Conservation (phyloP, 2,329 filamentous ascomycete genomes). For the Aspergillus pseudotamarii region DNA sequence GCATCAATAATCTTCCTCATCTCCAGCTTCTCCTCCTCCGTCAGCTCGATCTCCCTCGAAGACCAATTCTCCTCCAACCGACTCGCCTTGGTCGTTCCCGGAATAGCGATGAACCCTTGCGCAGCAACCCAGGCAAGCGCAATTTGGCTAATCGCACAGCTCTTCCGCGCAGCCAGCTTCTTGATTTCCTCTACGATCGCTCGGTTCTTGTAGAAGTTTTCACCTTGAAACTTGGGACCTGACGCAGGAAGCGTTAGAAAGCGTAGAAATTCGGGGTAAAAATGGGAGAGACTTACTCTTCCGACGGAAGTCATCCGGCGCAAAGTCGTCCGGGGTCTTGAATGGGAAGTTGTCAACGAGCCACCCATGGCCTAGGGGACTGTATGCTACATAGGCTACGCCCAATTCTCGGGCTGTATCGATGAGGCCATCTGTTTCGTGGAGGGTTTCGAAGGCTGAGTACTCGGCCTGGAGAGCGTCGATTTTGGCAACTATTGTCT, state of each 20-base stretch:
- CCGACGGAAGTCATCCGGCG: constrained; percentile 45
- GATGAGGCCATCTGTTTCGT: constrained; percentile 46
- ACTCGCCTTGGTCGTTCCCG: constrained; percentile 47
- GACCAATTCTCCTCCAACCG: constrained; percentile 47
- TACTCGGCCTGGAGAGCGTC: constrained; percentile 53
- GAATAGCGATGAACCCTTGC: constrained; percentile 50
- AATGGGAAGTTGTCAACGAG: constrained; percentile 49
- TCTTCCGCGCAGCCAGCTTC: constrained; percentile 40
- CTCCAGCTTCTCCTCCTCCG: constrained; percentile 42
- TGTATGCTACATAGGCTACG: constrained; percentile 51
- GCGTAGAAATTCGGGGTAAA: too few species aligned
- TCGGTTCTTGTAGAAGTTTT: constrained; percentile 51
- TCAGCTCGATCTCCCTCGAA: constrained; percentile 40
- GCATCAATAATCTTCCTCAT: constrained; percentile 44
- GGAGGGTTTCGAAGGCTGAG: constrained; percentile 47
- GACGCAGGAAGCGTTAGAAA: neutral
- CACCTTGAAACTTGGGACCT: constrained; percentile 43
- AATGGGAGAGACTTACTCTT: constrained; percentile 23
- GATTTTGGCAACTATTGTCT: constrained; percentile 47
- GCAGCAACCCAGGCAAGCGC: constrained; percentile 46
- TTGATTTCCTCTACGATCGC: constrained; percentile 48
- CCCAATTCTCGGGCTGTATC: constrained; percentile 45
- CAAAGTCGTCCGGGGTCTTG: constrained; percentile 52
- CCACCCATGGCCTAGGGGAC: constrained; percentile 52
- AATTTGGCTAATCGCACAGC: constrained; percentile 39